These are phyloP conservation scores for Trichosporon asahii DNA, from an alignment of 1,284 basidiomycete species.

Conservation along the genomic window DNA sequence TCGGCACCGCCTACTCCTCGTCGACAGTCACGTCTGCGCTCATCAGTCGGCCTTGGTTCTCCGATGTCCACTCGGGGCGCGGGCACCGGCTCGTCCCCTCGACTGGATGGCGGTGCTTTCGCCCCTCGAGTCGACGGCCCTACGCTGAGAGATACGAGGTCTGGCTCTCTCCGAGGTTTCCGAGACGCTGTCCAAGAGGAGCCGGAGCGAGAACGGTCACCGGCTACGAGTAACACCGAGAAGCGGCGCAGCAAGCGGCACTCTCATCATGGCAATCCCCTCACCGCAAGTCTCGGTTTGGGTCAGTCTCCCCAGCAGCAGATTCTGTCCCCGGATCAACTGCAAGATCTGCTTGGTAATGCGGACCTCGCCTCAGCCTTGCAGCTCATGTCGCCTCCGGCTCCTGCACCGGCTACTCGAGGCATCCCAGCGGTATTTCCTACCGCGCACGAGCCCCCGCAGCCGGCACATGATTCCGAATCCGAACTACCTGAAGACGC, in stretches of 20 bases:
- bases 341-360: slow-evolving; percentile 39
- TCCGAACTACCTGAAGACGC: slow-evolving; percentile 6
- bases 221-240: neutral
- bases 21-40: slow-evolving; percentile 2
- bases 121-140: neutral
- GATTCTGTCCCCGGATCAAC: slow-evolving; percentile 39
- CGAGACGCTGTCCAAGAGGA: neutral
- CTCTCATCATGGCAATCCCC: slow-evolving; percentile 4
- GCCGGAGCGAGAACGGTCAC: neutral
- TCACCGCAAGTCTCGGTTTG: slow-evolving; percentile 41
- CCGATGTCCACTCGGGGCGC: slow-evolving; percentile 2
- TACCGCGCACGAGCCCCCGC: neutral
- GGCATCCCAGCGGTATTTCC: neutral
- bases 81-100: slow-evolving; percentile 9
- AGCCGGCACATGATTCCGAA: neutral
- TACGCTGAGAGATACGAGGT: neutral
- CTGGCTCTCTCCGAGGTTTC: neutral
- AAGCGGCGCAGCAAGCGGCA: slow-evolving; percentile 5
- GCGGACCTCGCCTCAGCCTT: slow-evolving; percentile 42
- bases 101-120: slow-evolving; percentile 10
- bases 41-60: neutral
- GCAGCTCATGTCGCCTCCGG: slow-evolving; percentile 27
- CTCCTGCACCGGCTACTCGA: neutral
- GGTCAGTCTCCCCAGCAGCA: slow-evolving; percentile 22
- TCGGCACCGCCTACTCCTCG: slow-evolving; percentile 12